phyloP scores from a whole-genome alignment of 768 basidiomycete genomes.

The Calvatia gigantea region DNA sequence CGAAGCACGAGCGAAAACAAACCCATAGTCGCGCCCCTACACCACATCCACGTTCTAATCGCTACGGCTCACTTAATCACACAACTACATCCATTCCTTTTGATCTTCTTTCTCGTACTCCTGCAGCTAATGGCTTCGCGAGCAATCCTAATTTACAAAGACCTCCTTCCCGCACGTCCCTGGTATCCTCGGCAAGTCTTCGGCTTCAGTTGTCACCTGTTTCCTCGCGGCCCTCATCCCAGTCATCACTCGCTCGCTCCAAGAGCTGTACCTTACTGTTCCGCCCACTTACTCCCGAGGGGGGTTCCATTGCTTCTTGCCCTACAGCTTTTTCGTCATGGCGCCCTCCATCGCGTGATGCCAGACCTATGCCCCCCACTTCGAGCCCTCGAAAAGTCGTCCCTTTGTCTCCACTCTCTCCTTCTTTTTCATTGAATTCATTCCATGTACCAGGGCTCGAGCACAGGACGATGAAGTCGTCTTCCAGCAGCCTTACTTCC shows the following conservation, averaged over 20 bases:
- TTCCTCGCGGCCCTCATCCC: not conserved
- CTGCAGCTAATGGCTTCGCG: not conserved
- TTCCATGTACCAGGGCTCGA: conserved; percentile 4
- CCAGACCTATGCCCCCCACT: not conserved
- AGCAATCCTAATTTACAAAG: not conserved
- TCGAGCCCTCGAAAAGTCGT: too few relatives aligned
- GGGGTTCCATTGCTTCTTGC: not conserved
- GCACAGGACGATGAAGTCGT: not conserved
- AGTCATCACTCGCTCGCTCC: not conserved
- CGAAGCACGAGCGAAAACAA: not conserved
- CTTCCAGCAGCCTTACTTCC: not conserved
- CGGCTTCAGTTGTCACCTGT: not conserved
- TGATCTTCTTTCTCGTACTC: not conserved
- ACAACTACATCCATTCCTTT: not conserved
- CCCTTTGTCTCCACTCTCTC: not conserved
- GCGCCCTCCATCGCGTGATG: not conserved
- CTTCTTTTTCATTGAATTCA: not conserved
- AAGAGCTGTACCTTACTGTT: not conserved
- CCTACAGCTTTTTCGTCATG: not conserved
- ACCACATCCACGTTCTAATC: not conserved
- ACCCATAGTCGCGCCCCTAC: not conserved
- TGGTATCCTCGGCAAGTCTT: not conserved
- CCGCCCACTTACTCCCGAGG: not conserved
- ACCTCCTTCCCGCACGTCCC: not conserved
- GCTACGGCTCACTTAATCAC: not conserved